phyloP scores from a whole-genome alignment of 768 basidiomycete genomes.

The Daedaleopsis nitida region DNA sequence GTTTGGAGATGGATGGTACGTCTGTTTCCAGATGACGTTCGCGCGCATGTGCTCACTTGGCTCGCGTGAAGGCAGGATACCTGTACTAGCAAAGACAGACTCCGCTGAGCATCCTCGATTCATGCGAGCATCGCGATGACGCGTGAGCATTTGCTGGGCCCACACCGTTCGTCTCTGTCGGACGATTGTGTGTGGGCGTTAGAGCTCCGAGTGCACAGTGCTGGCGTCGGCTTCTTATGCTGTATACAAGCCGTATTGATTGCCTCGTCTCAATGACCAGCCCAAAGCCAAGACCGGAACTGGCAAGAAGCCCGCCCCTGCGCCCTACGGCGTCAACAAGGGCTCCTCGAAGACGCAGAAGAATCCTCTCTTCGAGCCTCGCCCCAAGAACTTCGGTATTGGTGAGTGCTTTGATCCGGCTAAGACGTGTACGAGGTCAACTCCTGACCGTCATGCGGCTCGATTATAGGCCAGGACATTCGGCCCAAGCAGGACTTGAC shows the following conservation, averaged over 20 bases:
- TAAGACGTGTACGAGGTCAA: neutral
- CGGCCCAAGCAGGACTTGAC: conserved; percentile 88
- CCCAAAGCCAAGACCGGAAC: conserved; percentile 72
- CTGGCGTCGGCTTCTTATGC: conserved; percentile 32
- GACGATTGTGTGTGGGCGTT: conserved; percentile 37
- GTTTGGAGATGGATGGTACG: conserved; percentile 33
- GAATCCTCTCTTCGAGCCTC: conserved; percentile 95
- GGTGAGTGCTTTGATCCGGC: conserved; percentile 46
- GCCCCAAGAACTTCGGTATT: conserved; percentile 92
- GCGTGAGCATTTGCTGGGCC: conserved; percentile 45
- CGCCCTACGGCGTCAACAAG: conserved; percentile 82
- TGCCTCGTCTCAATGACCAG: conserved; percentile 91
- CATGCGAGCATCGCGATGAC: conserved; percentile 36
- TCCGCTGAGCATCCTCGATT: conserved; percentile 38
- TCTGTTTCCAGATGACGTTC: conserved; percentile 14
- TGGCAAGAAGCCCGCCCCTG: conserved; percentile 84
- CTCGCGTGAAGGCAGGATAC: conserved; percentile 11
- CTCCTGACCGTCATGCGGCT: neutral
- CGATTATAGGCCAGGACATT: conserved; percentile 80
- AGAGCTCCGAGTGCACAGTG: conserved; percentile 53
- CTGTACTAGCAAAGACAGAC: conserved; percentile 8
- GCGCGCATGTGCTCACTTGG: neutral
- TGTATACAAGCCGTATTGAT: conserved; percentile 28
- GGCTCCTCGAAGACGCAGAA: conserved; percentile 67
- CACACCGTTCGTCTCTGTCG: conserved; percentile 16